Evolutionary conservation across 805 yeast species (phyloP).

Genomic region (Myxozyma nipponensis): DNA sequence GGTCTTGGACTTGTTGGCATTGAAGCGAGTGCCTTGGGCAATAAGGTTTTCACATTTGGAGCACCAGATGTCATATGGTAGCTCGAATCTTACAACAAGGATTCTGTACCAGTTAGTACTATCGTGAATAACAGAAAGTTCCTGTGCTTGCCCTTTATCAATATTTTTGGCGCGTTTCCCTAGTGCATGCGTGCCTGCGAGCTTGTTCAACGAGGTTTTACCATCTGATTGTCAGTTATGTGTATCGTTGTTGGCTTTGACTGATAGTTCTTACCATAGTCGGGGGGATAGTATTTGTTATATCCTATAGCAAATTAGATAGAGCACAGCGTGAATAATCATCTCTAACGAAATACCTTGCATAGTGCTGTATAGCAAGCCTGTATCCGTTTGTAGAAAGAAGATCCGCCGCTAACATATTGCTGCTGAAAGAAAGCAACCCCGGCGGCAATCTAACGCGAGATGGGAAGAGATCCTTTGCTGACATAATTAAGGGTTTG

Average conservation of each 20-base stretch:
- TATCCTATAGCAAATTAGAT: conserved; percentile 26
- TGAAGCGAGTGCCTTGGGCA: conserved; percentile 35
- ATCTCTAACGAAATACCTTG: too few species aligned
- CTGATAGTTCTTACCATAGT: conserved; percentile 34
- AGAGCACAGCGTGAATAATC: too few species aligned
- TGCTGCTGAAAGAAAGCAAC: too few species aligned
- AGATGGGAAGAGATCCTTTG: too few species aligned
- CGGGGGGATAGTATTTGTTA: conserved; percentile 38
- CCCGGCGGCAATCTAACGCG: too few species aligned
- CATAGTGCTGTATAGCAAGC: too few species aligned
- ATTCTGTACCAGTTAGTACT: conserved; percentile 5
- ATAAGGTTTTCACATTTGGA: conserved; percentile 30
- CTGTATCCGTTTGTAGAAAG: too few species aligned
- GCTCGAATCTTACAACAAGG: conserved; percentile 35
- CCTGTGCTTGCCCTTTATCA: conserved; percentile 25
- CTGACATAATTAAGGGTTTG: too few species aligned
- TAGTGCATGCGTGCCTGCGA: conserved; percentile 33
- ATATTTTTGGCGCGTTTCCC: conserved; percentile 33
- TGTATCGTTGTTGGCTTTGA: neutral
- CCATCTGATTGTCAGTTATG: conserved; percentile 29
- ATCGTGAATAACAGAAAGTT: too few species aligned
- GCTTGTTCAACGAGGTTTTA: conserved; percentile 31
- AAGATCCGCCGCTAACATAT: too few species aligned
- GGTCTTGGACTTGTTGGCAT: conserved; percentile 34
- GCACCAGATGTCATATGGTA: conserved; percentile 35